Conservation (phyloP, 2,329 filamentous ascomycete genomes). For the Leptographium wingfieldii region DNA sequence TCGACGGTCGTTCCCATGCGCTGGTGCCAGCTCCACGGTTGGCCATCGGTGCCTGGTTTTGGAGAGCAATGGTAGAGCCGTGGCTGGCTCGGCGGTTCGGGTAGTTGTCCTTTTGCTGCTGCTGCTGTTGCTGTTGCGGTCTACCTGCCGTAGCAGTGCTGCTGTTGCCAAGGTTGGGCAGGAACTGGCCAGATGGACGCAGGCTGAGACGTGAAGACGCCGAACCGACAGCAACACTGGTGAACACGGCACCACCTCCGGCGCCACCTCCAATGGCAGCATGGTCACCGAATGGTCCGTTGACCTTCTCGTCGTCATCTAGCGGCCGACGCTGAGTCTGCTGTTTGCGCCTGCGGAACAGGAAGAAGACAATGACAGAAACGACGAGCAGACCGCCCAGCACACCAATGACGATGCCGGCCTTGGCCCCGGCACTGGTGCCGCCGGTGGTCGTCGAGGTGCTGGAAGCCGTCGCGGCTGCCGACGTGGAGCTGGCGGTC, state of each 20-base stretch:
- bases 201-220: constrained; percentile 72
- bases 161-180: constrained; percentile 44
- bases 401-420: constrained; percentile 75
- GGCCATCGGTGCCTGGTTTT: constrained; percentile 15
- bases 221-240: constrained; percentile 33
- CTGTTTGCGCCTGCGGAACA: constrained; percentile 60
- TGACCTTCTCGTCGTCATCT: constrained; percentile 52
- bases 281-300: constrained; percentile 24
- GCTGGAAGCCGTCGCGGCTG: neutral
- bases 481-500: neutral
- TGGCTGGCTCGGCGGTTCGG: constrained; percentile 38
- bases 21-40: constrained; percentile 20
- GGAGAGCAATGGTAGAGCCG: constrained; percentile 28
- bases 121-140: neutral
- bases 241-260: constrained; percentile 4
- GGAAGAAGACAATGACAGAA: constrained; percentile 55
- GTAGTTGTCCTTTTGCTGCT: constrained; percentile 7
- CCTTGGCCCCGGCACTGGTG: constrained; percentile 41
- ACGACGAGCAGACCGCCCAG: constrained; percentile 55
- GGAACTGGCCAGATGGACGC: constrained; percentile 72
- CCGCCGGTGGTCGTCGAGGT: neutral
- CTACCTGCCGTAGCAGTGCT: neutral
- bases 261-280: constrained; percentile 2
- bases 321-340: constrained; percentile 38
- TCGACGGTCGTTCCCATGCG: constrained; percentile 34